These are phyloP conservation scores for Pichia sp. DNA, from an alignment of 1,139 yeast species.

Conservation along the genomic window DNA sequence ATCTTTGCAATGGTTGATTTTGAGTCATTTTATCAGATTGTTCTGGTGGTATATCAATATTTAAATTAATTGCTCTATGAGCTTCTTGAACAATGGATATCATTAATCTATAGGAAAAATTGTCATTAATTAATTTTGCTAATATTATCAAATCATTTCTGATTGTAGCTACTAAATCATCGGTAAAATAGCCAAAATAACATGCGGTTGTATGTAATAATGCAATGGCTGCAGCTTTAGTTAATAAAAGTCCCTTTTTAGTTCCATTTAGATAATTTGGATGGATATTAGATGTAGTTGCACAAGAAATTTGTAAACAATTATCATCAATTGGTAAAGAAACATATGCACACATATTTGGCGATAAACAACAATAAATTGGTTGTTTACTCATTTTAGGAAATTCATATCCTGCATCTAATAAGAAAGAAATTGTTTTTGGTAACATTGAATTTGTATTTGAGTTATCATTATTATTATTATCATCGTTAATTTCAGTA, in stretches of 20 bases:
- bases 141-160: conserved; percentile 39
- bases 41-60: conserved; percentile 58
- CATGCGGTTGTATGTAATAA: conserved; percentile 62
- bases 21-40: conserved; percentile 66
- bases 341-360: conserved; percentile 48
- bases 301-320: conserved; percentile 29
- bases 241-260: conserved; percentile 32
- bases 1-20: conserved; percentile 65
- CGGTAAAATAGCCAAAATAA: conserved; percentile 55
- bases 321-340: conserved; percentile 27
- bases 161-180: conserved; percentile 57
- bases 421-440: conserved; percentile 37
- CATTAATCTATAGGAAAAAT: conserved; percentile 34
- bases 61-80: conserved; percentile 63
- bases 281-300: conserved; percentile 23
- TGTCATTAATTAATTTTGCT: conserved; percentile 23
- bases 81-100: conserved; percentile 52
- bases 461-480: background rate
- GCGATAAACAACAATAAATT: conserved; percentile 45
- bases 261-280: conserved; percentile 18
- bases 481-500: conserved; percentile 11
- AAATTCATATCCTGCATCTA: conserved; percentile 55
- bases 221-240: conserved; percentile 56
- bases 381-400: conserved; percentile 34
- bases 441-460: conserved; percentile 25